Conservation (phyloP, 1,284 basidiomycete species). For the Takashimella tepidaria region DNA sequence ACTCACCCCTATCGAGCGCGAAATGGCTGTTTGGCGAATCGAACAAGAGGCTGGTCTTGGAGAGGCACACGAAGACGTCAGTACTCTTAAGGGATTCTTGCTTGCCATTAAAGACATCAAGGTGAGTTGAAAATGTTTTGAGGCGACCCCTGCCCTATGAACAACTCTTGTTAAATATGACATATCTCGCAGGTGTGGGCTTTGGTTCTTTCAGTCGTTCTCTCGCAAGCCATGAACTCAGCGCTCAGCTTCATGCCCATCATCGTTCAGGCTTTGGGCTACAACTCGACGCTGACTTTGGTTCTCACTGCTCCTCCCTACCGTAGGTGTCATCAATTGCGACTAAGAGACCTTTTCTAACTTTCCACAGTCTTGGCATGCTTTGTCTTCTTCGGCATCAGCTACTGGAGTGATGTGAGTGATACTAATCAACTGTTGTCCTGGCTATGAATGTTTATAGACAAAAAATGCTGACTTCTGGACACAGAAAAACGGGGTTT, state of each 20-base stretch:
- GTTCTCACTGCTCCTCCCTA: constrained; percentile 15
- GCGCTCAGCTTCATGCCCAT: constrained; percentile 18
- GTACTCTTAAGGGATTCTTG: constrained; percentile 15
- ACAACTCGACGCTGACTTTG: constrained; percentile 16
- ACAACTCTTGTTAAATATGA: background rate
- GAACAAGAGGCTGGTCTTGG: constrained; percentile 31
- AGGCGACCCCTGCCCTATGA: background rate
- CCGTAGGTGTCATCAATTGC: constrained; percentile 13
- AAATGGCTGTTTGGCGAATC: constrained; percentile 34
- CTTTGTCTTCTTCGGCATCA: background rate
- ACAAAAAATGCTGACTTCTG: constrained; percentile 14
- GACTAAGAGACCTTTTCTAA: background rate
- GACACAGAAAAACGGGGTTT: constrained; percentile 9
- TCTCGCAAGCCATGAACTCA: constrained; percentile 19
- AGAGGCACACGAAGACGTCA: constrained; percentile 18
- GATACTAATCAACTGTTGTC: background rate
- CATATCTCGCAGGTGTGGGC: too few relatives aligned
- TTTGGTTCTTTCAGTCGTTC: too few relatives aligned
- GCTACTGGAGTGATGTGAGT: background rate
- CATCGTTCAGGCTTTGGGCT: constrained; percentile 28
- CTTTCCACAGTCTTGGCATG: background rate
- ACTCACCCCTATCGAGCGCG: constrained; percentile 33
- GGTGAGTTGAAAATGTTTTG: background rate
- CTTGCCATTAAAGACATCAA: constrained; percentile 20
- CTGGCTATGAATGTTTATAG: too few relatives aligned